A percentile compares a stretch with the other conserved stretches of the same genome.
These are phyloP conservation scores for Argentina anserina DNA, from an alignment of 306 rosid species.

Conservation along the genomic window DNA sequence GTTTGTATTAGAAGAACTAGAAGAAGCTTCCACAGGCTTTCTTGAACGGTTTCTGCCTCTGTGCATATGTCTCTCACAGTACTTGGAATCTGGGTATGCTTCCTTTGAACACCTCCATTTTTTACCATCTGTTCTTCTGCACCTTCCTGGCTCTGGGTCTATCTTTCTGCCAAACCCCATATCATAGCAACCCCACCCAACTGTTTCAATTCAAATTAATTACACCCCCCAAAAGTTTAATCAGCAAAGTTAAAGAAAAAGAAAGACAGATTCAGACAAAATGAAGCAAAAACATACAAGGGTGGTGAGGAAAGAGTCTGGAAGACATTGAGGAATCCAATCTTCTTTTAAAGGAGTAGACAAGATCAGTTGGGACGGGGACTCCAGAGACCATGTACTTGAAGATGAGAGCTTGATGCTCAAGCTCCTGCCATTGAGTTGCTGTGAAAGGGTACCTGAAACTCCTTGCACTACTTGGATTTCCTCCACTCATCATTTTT, in stretches of 20 bases:
- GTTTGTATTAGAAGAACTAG: constrained; percentile 28
- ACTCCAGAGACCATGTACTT: constrained; percentile 89
- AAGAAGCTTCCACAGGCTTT: constrained; percentile 99
- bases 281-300: constrained; percentile 34
- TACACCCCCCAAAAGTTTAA: neutral
- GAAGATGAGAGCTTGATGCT: constrained; percentile 91
- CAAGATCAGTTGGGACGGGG: constrained; percentile 85
- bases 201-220: constrained; percentile 39
- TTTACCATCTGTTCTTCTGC: constrained; percentile 99
- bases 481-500: constrained; percentile 49
- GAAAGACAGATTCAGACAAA: neutral
- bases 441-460: constrained; percentile 73
- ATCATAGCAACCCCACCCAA: constrained; percentile 92
- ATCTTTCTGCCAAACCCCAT: constrained; percentile 94
- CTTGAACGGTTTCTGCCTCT: constrained; percentile 99
- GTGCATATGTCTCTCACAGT: constrained; percentile 99
- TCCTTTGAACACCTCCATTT: constrained; percentile 99
- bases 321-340: constrained; percentile 68
- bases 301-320: constrained; percentile 75
- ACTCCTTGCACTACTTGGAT: constrained; percentile 35
- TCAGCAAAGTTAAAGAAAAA: neutral
- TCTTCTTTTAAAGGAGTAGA: constrained; percentile 75
- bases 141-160: constrained; percentile 99
- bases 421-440: constrained; percentile 97
- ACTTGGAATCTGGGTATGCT: constrained; percentile 97